Conservation (phyloP, 805 yeast genomes). For the Lachancea lanzarotensis region DNA sequence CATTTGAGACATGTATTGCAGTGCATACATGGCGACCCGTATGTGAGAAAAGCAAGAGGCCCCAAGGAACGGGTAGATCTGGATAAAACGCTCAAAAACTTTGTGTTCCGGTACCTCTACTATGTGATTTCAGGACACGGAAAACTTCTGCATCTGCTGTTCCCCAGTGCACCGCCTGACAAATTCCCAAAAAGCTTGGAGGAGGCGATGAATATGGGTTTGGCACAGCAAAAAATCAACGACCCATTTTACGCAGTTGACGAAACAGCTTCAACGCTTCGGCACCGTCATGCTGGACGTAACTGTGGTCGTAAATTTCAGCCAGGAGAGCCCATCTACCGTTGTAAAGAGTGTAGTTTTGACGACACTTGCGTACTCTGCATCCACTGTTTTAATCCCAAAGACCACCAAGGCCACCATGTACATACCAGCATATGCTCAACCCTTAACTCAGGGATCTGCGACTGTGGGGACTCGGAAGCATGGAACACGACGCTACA, state of each 20-base stretch:
- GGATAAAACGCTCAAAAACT: conserved; percentile 22
- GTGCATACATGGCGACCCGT: conserved; percentile 17
- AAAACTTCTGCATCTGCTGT: conserved; percentile 28
- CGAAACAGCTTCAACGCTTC: conserved; percentile 10
- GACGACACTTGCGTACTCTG: conserved; percentile 78
- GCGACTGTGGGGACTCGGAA: conserved; percentile 68
- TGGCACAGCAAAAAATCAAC: conserved; percentile 7
- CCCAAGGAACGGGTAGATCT: conserved; percentile 26
- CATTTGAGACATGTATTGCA: conserved; percentile 15
- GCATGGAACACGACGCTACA: conserved; percentile 51
- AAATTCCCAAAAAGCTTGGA: conserved; percentile 19
- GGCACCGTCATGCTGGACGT: conserved; percentile 46
- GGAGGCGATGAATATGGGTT: conserved; percentile 15
- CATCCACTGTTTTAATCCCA: conserved; percentile 60
- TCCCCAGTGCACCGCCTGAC: conserved; percentile 16
- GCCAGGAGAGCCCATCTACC: conserved; percentile 58
- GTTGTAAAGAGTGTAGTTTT: conserved; percentile 69
- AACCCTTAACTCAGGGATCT: conserved; percentile 49
- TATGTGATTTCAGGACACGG: conserved; percentile 37
- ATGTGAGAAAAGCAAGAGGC: conserved; percentile 20
- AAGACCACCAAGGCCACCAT: conserved; percentile 62
- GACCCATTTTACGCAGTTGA: conserved; percentile 17
- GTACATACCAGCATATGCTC: conserved; percentile 47
- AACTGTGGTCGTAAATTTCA: conserved; percentile 63
- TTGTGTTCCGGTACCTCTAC: conserved; percentile 28